Evolutionary conservation across 2,329 filamentous ascomycete species (phyloP), one percentile per base, ranked within the genome.

Genomic region (Paecilomyces niveus): DNA sequence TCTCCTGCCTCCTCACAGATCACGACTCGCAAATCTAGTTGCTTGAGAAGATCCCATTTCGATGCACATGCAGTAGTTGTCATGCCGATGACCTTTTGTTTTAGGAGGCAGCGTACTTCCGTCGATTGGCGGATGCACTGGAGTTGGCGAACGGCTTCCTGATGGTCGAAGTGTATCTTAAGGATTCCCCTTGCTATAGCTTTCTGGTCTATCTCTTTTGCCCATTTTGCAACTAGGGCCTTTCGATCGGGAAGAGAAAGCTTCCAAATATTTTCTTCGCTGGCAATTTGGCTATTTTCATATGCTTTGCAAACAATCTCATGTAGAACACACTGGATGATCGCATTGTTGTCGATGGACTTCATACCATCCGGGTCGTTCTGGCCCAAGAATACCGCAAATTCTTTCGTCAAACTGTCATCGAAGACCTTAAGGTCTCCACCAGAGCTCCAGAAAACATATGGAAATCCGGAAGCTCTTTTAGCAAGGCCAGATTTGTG

Each of bases 1-100:
- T 90, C 86, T 0, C 82, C 87, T 1, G 87, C 87, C 65, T 90
- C 87, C 67, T 90, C 87, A 33, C 83, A 87, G 0, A 89, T 67
- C 15, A 89, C 68, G 0, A 88, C 54, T 53, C 59, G 10, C 8
- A 55, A 3, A 57, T 18, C 64, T 57, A 73, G 49, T 59, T 65
- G 9, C 54, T 60, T 72, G 0, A 83, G 67, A 0, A 75, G 29
- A 35, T 55, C 33, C 22, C 31, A n/a, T 10, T 55, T 55, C 9
- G 22, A n/a, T 32, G 54, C 54, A 26, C 31, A 39, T 3, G 29
- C 35, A 9, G 54, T 49, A 9, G 54, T 55, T 3, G 54, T 55
- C 32, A 55, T 39, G 18, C 54, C 54, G 21, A 55, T 49, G 11
- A 55, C 54, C 3, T 49, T 52, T n/a, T 52, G 21, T 15, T 52